phyloP scores from a whole-genome alignment of 768 basidiomycete genomes.

The Chalciporus chontae region DNA sequence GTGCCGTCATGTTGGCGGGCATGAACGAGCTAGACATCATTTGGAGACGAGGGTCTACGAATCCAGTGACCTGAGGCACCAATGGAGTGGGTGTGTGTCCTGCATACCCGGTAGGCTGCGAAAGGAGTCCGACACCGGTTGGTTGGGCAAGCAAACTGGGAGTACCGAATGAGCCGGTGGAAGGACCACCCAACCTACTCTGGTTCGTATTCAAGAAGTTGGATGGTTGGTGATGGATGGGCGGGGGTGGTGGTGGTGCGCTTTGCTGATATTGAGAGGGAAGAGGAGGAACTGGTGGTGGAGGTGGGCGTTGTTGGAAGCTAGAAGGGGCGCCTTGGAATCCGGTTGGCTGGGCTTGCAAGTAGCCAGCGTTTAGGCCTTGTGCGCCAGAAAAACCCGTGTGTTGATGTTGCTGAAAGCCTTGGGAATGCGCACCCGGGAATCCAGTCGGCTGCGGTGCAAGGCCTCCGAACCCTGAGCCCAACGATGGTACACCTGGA shows the following conservation, averaged over 20 bases:
- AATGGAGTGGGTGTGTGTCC: conserved; percentile 44
- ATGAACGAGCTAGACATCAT: conserved; percentile 94
- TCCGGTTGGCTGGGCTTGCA: conserved; percentile 54
- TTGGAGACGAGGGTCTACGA: conserved; percentile 75
- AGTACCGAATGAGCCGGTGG: conserved; percentile 8
- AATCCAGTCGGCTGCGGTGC: conserved; percentile 63
- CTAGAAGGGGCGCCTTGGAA: conserved; percentile 26
- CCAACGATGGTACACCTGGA: conserved; percentile 26
- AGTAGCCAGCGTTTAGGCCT: conserved; percentile 29
- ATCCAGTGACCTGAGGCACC: conserved; percentile 75
- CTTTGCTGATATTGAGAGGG: conserved; percentile 59
- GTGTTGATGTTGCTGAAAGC: conserved; percentile 42
- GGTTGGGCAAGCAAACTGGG: conserved; percentile 19
- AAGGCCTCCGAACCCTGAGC: conserved; percentile 38
- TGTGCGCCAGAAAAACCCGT: conserved; percentile 42
- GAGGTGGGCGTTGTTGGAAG: conserved; percentile 36
- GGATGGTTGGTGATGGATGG: conserved; percentile 36
- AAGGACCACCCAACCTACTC: conserved; percentile 38
- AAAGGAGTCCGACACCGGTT: conserved; percentile 23
- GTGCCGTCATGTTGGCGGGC: conserved; percentile 65
- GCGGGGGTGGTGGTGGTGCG: conserved; percentile 36
- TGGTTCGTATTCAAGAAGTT: conserved; percentile 57
- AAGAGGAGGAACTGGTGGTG: conserved; percentile 45
- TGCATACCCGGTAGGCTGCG: conserved; percentile 45
- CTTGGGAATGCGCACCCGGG: conserved; percentile 35